A percentile compares a stretch with the other conserved stretches of the same genome.
Conservation (phyloP, 2,329 filamentous ascomycete genomes). For the Penicillium oxalicum region DNA sequence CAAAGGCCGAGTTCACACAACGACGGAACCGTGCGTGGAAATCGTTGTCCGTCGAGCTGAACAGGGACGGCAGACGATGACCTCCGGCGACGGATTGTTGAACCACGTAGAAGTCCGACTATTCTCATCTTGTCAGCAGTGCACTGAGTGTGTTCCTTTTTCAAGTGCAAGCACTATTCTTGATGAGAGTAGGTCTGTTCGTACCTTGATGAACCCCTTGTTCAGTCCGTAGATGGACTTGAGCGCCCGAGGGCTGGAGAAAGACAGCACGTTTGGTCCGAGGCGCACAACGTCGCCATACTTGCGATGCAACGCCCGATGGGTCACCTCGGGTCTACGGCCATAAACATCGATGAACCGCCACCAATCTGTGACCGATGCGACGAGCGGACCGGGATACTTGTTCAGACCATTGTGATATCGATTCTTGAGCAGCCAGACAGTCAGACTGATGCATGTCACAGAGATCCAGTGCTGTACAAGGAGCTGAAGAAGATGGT, state of each 20-base stretch:
- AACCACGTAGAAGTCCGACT: conserved; percentile 17
- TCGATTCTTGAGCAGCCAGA: conserved; percentile 9
- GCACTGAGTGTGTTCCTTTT: too few species aligned
- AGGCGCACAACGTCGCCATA: conserved; percentile 69
- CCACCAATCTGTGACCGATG: conserved; percentile 67
- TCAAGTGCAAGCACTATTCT: too few species aligned
- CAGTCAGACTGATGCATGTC: background rate
- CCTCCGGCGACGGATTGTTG: conserved; percentile 14
- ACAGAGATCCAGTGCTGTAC: conserved; percentile 8
- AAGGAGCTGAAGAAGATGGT: conserved; percentile 5
- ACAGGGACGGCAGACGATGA: conserved; percentile 13
- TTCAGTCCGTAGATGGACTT: conserved; percentile 70
- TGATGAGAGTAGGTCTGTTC: background rate
- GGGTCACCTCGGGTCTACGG: conserved; percentile 60
- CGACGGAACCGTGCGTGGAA: conserved; percentile 71
- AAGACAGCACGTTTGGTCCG: conserved; percentile 66
- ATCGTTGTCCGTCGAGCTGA: conserved; percentile 48
- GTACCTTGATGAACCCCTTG: conserved; percentile 71
- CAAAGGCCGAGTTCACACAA: conserved; percentile 69
- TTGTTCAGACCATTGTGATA: conserved; percentile 8
- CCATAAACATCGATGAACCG: conserved; percentile 63
- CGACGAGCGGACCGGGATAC: conserved; percentile 61
- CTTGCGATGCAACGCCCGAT: conserved; percentile 61
- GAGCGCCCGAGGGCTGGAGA: conserved; percentile 65
- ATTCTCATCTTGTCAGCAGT: background rate